Base-by-base conservation (phyloP, 495 filamentous ascomycete species). In the Tuber indicum region DNA sequence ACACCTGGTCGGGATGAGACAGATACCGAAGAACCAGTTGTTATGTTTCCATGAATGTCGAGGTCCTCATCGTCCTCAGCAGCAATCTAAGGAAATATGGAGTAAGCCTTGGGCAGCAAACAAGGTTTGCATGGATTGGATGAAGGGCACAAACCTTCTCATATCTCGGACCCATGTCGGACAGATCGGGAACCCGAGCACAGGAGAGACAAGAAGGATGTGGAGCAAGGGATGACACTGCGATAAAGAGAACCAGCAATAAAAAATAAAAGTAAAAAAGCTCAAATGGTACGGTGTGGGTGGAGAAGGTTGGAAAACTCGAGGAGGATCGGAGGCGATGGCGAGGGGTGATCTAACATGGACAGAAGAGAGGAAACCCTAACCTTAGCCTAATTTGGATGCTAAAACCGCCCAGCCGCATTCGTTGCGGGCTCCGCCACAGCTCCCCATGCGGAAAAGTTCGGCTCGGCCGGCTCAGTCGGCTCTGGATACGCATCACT, bases 1-100 rank as follows among this genome's bases (percentile, higher is more conserved):
- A 83, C 85, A 76, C 78, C 84, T 75, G 81, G 84, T 75, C 78
- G 84, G 75, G 83, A 81, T 74, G 79, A 78, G 77, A 49, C 81
- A 75, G 79, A 87, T 86, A 75, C 88, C 86, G 72, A 72, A 76
- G 39, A 42, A 26, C 66, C 70, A 39, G 71, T 73, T 73, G 62
- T 73, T 78, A 72, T 81, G 79, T 83, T 83, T 36, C 77, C 77
- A 21, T 83, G 82, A 52, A 83, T 69, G 46, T 83, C 78, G 66
- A 83, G 81, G 75, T 83, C 82, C 19, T 83, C 82, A 73, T 83
- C 82, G 32, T 78, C 76, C n/a, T 80, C 76, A 70, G 77, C 52
- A 46, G 78, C 71, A 76, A 80, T 43, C 78, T 80, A 71, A 26
- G 52, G 26, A 17, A 19, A 14, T 7, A 7, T 26, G 58, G 58